These are phyloP conservation scores for Phytophthora sp. DNA, from an alignment of 352 stramenopile species.

Conservation along the genomic window DNA sequence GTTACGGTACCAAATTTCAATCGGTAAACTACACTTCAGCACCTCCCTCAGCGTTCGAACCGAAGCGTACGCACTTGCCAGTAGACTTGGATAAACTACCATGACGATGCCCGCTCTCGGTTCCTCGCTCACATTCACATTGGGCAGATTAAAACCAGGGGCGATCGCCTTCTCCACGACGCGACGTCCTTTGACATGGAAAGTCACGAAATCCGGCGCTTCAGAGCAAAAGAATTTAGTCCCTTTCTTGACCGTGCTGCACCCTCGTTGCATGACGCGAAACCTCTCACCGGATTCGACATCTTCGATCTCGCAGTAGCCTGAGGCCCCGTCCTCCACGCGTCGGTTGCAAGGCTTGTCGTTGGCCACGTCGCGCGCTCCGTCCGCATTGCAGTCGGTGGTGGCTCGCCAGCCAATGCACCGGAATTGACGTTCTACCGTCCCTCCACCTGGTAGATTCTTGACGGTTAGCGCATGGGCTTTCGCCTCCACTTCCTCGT, in stretches of 20 bases:
- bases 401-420: constrained; percentile 35
- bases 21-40: constrained; percentile 43
- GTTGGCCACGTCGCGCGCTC: constrained; percentile 22
- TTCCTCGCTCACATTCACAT: constrained; percentile 8
- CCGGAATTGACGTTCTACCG: constrained; percentile 22
- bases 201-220: constrained; percentile 50
- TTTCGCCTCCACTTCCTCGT: constrained; percentile 20
- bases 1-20: constrained; percentile 56
- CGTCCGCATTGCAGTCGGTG: constrained; percentile 19
- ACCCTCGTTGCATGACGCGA: constrained; percentile 40
- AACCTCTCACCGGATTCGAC: constrained; percentile 36
- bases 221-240: constrained; percentile 52
- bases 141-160: constrained; percentile 19
- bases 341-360: constrained; percentile 28
- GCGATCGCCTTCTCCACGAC: constrained; percentile 19
- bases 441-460: constrained; percentile 17
- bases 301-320: constrained; percentile 36
- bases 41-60: constrained; percentile 47
- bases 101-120: constrained; percentile 47
- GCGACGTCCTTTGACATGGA: constrained; percentile 34
- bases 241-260: constrained; percentile 37
- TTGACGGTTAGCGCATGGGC: constrained; percentile 20
- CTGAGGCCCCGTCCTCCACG: constrained; percentile 24
- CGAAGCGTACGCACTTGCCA: constrained; percentile 46
- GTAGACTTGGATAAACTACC: constrained; percentile 53